Evolutionary conservation across 306 rosid genomes (phyloP).

Genomic region (Crataegus laevigata): DNA sequence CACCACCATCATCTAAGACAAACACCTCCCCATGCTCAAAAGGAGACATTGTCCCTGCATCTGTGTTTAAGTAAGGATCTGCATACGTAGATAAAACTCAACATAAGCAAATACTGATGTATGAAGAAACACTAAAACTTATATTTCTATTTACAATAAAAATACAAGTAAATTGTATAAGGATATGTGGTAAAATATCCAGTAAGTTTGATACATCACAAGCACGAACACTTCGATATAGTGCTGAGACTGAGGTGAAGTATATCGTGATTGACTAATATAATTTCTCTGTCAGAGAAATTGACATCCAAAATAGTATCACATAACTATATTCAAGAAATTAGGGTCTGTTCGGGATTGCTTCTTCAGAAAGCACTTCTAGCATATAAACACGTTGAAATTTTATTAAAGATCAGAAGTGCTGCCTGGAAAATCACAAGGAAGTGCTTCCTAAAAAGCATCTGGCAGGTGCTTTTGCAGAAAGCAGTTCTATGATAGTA

Average conservation of each 20-base stretch:
- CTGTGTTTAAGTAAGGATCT: conserved; percentile 86
- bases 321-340: background rate
- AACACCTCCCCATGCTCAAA: conserved; percentile 86
- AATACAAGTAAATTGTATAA: background rate
- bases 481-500: background rate
- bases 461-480: background rate
- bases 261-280: background rate
- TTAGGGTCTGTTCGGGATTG: background rate
- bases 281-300: background rate
- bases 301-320: background rate
- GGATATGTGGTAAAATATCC: background rate
- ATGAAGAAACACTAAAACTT: background rate
- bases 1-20: conserved; percentile 83
- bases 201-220: background rate
- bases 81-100: conserved; percentile 16
- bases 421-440: background rate
- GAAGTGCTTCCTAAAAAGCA: background rate
- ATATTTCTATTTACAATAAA: background rate
- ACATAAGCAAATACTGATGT: conserved; percentile 3
- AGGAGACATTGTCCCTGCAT: conserved; percentile 90
- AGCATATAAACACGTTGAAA: background rate
- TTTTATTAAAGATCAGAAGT: background rate
- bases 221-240: background rate
- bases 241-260: background rate
- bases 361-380: background rate